phyloP scores from a whole-genome alignment of 257 asterid species.

The Pogostemon cablin region DNA sequence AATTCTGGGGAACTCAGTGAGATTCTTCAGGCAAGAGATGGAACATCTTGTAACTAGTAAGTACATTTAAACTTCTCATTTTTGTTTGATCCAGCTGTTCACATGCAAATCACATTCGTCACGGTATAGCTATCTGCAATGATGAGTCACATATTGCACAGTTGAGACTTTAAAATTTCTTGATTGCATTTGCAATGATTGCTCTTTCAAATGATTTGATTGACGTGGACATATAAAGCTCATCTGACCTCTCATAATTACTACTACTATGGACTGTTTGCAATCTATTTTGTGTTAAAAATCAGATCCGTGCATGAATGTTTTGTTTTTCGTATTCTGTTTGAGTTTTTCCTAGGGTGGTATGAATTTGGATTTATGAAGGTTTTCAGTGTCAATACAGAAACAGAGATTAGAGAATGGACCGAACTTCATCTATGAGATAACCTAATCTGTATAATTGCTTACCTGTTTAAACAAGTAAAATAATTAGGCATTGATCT shows the following conservation, averaged over 20 bases:
- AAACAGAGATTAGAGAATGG: slow-evolving; percentile 1
- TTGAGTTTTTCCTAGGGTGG: slow-evolving; percentile 13
- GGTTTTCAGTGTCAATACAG: slow-evolving; percentile 35
- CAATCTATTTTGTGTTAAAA: slow-evolving; percentile 27
- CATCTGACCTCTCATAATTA: slow-evolving; percentile 26
- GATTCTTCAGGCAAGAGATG: slow-evolving; percentile 46
- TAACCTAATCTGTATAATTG: slow-evolving; percentile 38
- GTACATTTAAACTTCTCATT: slow-evolving; percentile 35
- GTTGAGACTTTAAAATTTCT: slow-evolving; percentile 25
- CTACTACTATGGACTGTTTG: not conserved
- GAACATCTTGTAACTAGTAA: slow-evolving; percentile 35
- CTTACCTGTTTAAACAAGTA: slow-evolving; percentile 42
- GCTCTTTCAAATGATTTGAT: slow-evolving; percentile 32
- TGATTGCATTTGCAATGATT: slow-evolving; percentile 23
- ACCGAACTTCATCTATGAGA: slow-evolving; percentile 35
- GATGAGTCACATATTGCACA: slow-evolving; percentile 18
- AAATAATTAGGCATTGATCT: slow-evolving; percentile 16
- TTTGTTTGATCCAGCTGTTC: slow-evolving; percentile 17
- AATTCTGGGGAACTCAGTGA: slow-evolving; percentile 61
- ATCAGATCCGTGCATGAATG: slow-evolving; percentile 23
- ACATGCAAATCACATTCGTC: slow-evolving; percentile 9
- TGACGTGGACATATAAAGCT: slow-evolving; percentile 30
- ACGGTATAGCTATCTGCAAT: slow-evolving; percentile 25
- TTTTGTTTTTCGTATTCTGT: slow-evolving; percentile 16
- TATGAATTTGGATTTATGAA: slow-evolving; percentile 2